Evolutionary conservation across 164 flowering plant species (phyloP), one percentile per base, ranked within the genome.

Genomic region (Santalum album): DNA sequence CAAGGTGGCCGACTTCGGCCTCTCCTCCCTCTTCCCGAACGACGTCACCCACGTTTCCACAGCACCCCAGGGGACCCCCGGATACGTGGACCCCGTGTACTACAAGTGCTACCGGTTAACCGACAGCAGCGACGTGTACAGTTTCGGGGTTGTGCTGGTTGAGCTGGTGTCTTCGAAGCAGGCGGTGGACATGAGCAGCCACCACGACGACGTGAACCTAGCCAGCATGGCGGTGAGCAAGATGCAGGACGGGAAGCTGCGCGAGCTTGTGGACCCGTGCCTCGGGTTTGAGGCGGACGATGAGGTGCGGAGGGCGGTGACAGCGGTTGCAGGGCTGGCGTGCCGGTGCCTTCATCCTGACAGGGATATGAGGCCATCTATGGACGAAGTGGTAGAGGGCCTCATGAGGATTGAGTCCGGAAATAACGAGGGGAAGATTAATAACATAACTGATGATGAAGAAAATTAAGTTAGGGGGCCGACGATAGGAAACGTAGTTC

Each of bases 1-100:
- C 12, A 62, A 67, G 46, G 65, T 67, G 3, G 71, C 71, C 1
- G 71, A 67, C 57, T 67, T 67, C 35, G 71, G 71, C 1, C 45
- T 67, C 26, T 67, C 71, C 1, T 43, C 63, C 0, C 62, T 62
- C 24, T 21, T 57, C 40, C 71, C 71, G 5, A 27, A 2, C 9
- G 32, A 62, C 34, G 71, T 49, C 1, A 67, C 62, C 10, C 71
- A 67, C 49, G 55, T 62, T 19, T 62, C 71, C 18, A 67, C 71
- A 3, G 59, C 52, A 17, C 71, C 71, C 4, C 66, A 62, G 43
- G 71, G 71, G 25, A 67, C 66, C 3, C 71, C 71, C 1, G 71
- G 71, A 6, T 67, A 67, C 25, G 63, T 67, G 0, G 71, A 67
- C 29, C 71, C 71, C 0, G 66, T 62, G 38, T 67, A 67, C 43